Conservation (phyloP, 352 stramenopile genomes). For the Globisporangium spiculum region DNA sequence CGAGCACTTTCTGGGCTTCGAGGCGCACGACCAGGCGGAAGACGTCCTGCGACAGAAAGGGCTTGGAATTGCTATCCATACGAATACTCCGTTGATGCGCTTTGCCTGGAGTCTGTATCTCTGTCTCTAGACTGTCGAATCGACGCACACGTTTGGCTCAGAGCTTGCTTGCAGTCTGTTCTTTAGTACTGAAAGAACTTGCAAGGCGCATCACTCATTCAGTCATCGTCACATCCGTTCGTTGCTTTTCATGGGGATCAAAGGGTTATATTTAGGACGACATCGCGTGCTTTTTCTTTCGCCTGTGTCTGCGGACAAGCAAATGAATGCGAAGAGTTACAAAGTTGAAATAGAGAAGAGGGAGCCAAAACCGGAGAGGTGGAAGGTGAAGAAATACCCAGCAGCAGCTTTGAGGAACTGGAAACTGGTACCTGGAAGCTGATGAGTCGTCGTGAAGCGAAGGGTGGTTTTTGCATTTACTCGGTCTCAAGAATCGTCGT, state of each 20-base stretch:
- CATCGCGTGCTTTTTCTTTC: neutral
- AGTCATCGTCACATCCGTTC: neutral
- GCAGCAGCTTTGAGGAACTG: neutral
- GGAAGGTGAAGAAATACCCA: neutral
- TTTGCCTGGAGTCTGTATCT: neutral
- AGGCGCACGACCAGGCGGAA: slow-evolving; percentile 67
- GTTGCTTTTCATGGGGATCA: neutral
- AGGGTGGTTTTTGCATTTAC: slow-evolving; percentile 12
- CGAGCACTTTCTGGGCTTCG: slow-evolving; percentile 51
- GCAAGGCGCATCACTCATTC: neutral
- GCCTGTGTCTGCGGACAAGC: neutral
- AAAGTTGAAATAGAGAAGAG: neutral
- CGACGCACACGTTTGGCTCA: neutral
- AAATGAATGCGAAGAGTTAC: neutral
- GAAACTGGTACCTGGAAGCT: neutral
- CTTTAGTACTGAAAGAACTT: neutral
- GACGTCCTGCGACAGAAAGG: slow-evolving; percentile 60
- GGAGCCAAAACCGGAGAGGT: neutral
- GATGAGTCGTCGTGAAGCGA: neutral
- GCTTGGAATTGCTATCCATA: slow-evolving; percentile 1
- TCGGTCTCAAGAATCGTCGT: slow-evolving; percentile 43
- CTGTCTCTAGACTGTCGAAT: neutral
- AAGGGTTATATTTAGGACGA: neutral
- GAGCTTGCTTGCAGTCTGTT: neutral
- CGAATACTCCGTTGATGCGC: neutral